phyloP scores from a whole-genome alignment of 208 protist species.

The Trypanosoma boissoni region DNA sequence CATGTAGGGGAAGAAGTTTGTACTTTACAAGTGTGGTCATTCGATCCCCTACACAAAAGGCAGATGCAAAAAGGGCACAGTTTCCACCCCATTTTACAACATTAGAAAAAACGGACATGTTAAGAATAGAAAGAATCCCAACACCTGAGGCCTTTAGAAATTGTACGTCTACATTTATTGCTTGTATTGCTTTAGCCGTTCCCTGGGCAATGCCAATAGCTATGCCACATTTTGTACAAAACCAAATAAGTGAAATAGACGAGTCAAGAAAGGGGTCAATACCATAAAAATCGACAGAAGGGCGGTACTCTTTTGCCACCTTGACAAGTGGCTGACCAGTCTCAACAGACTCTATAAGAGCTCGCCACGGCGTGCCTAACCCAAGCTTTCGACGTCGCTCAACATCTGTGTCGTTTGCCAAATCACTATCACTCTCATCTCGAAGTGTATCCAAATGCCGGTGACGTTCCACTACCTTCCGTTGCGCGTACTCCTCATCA shows the following conservation, averaged over 20 bases:
- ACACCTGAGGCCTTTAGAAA: conserved; percentile 80
- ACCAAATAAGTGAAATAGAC: conserved; percentile 74
- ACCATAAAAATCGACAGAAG: conserved; percentile 75
- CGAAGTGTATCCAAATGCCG: conserved; percentile 23
- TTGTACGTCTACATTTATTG: conserved; percentile 78
- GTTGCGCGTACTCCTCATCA: conserved; percentile 42
- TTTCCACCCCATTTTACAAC: conserved; percentile 88
- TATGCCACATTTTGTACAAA: conserved; percentile 78
- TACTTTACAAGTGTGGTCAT: conserved; percentile 44
- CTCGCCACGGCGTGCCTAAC: conserved; percentile 53
- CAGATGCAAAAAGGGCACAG: conserved; percentile 46
- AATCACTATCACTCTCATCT: not conserved
- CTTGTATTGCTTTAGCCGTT: conserved; percentile 53
- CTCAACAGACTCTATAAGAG: conserved; percentile 59
- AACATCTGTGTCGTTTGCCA: not conserved
- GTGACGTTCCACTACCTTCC: conserved; percentile 36
- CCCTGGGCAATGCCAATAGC: conserved; percentile 76
- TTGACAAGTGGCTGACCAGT: conserved; percentile 59
- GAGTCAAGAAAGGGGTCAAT: conserved; percentile 79
- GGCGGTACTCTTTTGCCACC: conserved; percentile 73
- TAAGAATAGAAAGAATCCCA: conserved; percentile 75
- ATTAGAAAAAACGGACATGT: conserved; percentile 76
- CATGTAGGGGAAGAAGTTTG: conserved; percentile 49
- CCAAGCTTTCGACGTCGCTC: conserved; percentile 6
- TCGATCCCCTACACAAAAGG: conserved; percentile 78